Percentiles rank a stretch among this genome's conserved stretches.
Conservation (phyloP, 257 asterid species). For the Gentiana dahurica region DNA sequence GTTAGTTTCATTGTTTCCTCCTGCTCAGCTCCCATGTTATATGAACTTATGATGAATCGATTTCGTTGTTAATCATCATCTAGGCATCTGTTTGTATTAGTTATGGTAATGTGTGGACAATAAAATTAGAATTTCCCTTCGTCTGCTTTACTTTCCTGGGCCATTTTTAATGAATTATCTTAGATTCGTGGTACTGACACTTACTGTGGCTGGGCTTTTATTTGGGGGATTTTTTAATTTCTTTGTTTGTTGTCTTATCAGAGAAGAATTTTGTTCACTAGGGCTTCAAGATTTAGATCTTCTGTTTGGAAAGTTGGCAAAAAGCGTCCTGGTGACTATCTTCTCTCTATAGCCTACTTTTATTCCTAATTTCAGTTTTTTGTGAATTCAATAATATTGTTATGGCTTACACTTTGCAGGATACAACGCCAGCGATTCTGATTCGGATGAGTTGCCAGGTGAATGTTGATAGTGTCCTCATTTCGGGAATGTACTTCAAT, state of each 20-base stretch:
- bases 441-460: slow-evolving; percentile 39
- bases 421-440: slow-evolving; percentile 75
- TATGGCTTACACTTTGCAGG: slow-evolving; percentile 24
- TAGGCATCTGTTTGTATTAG: not conserved
- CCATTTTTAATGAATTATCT: too few relatives aligned
- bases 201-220: not conserved
- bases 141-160: too few relatives aligned
- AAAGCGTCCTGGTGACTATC: slow-evolving; percentile 63
- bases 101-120: too few relatives aligned
- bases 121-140: too few relatives aligned
- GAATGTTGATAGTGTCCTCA: slow-evolving; percentile 20
- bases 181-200: too few relatives aligned
- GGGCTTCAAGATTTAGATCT: slow-evolving; percentile 57
- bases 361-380: not conserved
- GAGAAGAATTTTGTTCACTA: slow-evolving; percentile 54
- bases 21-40: too few relatives aligned
- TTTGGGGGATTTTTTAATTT: too few relatives aligned
- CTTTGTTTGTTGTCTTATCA: slow-evolving; percentile 19
- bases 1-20: too few relatives aligned
- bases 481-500: slow-evolving; percentile 3
- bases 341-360: not conserved
- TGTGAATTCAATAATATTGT: not conserved
- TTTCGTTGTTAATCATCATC: too few relatives aligned
- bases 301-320: slow-evolving; percentile 62
- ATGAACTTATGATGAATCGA: too few relatives aligned